Conservation (phyloP, 1,284 basidiomycete genomes). For the Trametes versicolor region DNA sequence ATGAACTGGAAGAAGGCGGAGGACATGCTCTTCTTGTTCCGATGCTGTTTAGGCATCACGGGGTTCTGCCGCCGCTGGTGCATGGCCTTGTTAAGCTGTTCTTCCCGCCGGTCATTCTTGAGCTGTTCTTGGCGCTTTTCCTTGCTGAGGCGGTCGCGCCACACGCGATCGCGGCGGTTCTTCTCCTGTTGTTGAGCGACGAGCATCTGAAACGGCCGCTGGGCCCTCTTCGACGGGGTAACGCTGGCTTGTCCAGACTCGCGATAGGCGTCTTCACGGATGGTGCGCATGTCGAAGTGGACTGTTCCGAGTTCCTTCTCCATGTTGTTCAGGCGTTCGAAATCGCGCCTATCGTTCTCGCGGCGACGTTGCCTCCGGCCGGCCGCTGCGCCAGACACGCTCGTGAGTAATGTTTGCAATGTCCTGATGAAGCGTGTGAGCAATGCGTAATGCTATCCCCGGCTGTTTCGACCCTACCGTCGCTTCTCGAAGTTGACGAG, state of each 20-base stretch:
- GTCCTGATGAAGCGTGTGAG: conserved; percentile 53
- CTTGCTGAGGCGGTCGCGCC: conserved; percentile 72
- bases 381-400: conserved; percentile 54
- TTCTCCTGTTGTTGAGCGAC: conserved; percentile 78
- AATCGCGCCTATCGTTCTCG: conserved; percentile 69
- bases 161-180: conserved; percentile 74
- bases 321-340: conserved; percentile 77
- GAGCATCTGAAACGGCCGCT: conserved; percentile 75
- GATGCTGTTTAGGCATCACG: conserved; percentile 69
- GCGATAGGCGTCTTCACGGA: conserved; percentile 76
- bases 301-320: conserved; percentile 69
- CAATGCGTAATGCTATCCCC: conserved; percentile 7
- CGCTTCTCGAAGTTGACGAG: conserved; percentile 85
- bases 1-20: conserved; percentile 83
- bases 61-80: conserved; percentile 59
- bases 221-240: conserved; percentile 57
- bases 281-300: conserved; percentile 72
- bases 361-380: conserved; percentile 57
- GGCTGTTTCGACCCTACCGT: conserved; percentile 54
- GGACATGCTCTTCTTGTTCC: conserved; percentile 86
- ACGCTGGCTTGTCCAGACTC: conserved; percentile 61
- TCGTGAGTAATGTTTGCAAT: conserved; percentile 68
- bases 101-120: conserved; percentile 74
- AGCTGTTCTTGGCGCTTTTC: conserved; percentile 80
- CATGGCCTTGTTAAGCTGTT: conserved; percentile 78